Evolutionary conservation across 2,329 filamentous ascomycete species (phyloP), one percentile per base, ranked within the genome.

Genomic region (Botrytis byssoidea): DNA sequence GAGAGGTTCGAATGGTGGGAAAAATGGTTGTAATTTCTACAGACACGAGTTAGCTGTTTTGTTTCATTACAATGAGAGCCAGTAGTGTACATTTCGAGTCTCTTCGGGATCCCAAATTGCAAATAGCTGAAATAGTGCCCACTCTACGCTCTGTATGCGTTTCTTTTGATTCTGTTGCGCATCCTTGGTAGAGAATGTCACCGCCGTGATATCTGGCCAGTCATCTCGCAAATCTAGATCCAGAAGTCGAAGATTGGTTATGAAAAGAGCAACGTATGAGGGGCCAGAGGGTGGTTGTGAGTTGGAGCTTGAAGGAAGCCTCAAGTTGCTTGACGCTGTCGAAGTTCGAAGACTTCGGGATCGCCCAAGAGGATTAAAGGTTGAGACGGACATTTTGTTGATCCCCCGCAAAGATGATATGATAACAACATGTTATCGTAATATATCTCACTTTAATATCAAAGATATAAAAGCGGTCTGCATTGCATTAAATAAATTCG

Each of bases 121-220:
- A 82, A 97, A 97, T 22, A 99, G 87, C 70, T 93, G 91, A 82
- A 92, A 97, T n/a, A 98, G 85, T 0, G 92, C 90, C 94, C 95
- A 98, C 84, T 99, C 96, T 55, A 95, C 89, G 74, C 90, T 90
- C 78, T 93, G 90, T 55, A 97, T 90, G 71, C 95, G 89, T 82
- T 91, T 92, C 83, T 95, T 96, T 82, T 95, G 92, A 71, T 92
- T 92, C 76, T 91, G 90, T 66, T 87, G 86, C 0, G 87, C 87
- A 78, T 93, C 88, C 73, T 87, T 90, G 6, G 86, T 85, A 4
- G 89, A 88, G 80, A 98, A 93, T 3, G 92, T 92, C 68, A 91
- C 86, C 0, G 86, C 81, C 1, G 88, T 90, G 73, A 98, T 92
- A 29, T 84, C 86, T 0, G 95, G 95, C 93, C 95, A 98, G 83